These are phyloP conservation scores for Primulina huaijiensis DNA, from an alignment of 257 asterid species.

Conservation along the genomic window DNA sequence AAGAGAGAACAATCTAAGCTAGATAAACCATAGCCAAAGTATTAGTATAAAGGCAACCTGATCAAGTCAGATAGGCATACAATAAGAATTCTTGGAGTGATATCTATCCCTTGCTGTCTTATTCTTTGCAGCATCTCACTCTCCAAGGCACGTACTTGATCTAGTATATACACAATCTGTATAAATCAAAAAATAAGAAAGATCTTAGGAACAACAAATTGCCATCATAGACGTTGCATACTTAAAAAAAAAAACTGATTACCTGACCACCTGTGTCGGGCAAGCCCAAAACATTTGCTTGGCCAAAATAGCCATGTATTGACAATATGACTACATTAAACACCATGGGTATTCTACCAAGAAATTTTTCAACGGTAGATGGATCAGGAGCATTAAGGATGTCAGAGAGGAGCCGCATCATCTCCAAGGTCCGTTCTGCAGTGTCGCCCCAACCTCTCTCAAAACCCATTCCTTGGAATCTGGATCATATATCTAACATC, in stretches of 20 bases:
- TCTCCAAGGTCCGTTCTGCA: constrained; percentile 61
- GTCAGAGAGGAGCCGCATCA: constrained; percentile 90
- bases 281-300: constrained; percentile 95
- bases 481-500: constrained; percentile 22
- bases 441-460: constrained; percentile 99
- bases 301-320: constrained; percentile 93
- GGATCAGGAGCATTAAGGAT: constrained; percentile 97
- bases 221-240: not conserved
- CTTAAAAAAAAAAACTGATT: not conserved
- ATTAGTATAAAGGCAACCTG: constrained; percentile 8
- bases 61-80: constrained; percentile 37
- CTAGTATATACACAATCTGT: constrained; percentile 91
- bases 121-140: constrained; percentile 83
- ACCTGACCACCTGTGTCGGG: constrained; percentile 99
- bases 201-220: not conserved
- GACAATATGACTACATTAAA: constrained; percentile 89
- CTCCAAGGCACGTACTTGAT: constrained; percentile 98
- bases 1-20: constrained; percentile 11
- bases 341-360: constrained; percentile 95
- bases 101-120: constrained; percentile 77
- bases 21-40: not conserved
- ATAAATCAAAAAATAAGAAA: constrained; percentile 18
- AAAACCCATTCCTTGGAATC: constrained; percentile 94
- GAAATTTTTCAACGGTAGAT: constrained; percentile 75
- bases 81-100: constrained; percentile 76